Percentiles rank a stretch among this genome's conserved stretches.
phyloP scores from a whole-genome alignment of 257 asterid species.

The Cruciata laevipes region DNA sequence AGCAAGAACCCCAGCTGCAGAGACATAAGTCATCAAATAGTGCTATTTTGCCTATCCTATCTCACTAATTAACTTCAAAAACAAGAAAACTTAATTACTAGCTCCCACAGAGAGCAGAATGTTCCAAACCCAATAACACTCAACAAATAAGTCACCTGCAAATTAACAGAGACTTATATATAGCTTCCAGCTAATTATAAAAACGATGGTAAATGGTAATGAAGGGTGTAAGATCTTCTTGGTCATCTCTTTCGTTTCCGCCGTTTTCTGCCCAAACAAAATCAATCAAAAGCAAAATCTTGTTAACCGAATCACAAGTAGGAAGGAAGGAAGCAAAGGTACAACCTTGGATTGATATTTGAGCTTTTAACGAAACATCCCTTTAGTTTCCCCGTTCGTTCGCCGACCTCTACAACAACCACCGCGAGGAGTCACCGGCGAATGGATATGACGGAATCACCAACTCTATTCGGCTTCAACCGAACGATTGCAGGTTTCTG shows the following conservation, averaged over 20 bases:
- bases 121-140: slow-evolving; percentile 98
- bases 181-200: slow-evolving; percentile 4
- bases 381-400: too few species aligned
- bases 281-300: not conserved
- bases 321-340: not conserved
- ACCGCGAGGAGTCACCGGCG: too few species aligned
- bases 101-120: slow-evolving; percentile 93
- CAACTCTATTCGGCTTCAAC: too few species aligned
- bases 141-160: slow-evolving; percentile 78
- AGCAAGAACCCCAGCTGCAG: slow-evolving; percentile 11
- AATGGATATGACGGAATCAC: too few species aligned
- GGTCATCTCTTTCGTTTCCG: slow-evolving; percentile 72
- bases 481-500: too few species aligned
- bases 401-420: too few species aligned
- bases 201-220: not conserved
- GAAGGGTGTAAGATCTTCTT: slow-evolving; percentile 42
- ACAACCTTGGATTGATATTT: slow-evolving; percentile 79
- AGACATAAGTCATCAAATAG: slow-evolving; percentile 13
- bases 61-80: not conserved
- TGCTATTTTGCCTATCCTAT: not conserved
- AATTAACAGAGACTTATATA: slow-evolving; percentile 12
- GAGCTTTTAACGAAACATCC: slow-evolving; percentile 42
- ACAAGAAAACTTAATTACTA: slow-evolving; percentile 52
- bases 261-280: slow-evolving; percentile 60
- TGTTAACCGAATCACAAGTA: slow-evolving; percentile 9